Base-by-base conservation (phyloP, 1,284 basidiomycete species). In the Apiotrichum brassicae region DNA sequence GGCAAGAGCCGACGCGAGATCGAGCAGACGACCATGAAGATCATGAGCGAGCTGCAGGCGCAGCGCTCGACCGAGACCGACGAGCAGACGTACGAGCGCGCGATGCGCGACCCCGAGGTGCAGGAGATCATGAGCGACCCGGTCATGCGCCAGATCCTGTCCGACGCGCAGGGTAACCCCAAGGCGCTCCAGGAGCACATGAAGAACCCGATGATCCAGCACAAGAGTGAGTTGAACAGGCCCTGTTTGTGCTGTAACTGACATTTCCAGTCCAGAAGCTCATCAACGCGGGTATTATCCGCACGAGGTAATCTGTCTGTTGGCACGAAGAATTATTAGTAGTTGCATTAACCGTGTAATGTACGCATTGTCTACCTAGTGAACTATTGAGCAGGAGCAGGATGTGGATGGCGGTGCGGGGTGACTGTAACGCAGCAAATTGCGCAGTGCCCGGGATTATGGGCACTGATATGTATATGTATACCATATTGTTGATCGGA, bases 61-160 rank as follows among this genome's bases (percentile, higher is more conserved):
- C 83, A 97, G 71, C 82, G 92, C n/a, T 79, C 83, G 19, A 82
- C 78, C 42, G 95, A 99, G 76, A 84, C 83, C 14, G 91, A 97
- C 64, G 90, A 98, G 71, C 81, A 99, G 77, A 90, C 92, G 18
- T 77, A 97, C 54, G 81, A 87, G 65, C 80, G 94, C 28, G 95
- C 94, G 11, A 97, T 97, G 93, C 80, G 90, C 48, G 94, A 98
- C 76, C 95, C 95, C 7, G 94, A 98, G 75, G 81, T 97, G 46
- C 87, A 86, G 52, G 84, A 72, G 59, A 77, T 78, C 58, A 76
- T 78, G 76, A 62, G 65, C 49, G 59, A 60, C 49, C 59, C 59
- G 14, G 77, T 91, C 54, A 92, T 93, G 86, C 87, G 92, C 75
- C 84, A 85, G 63, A 97, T 99, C 61, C 74, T 98, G 62, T 85